These are phyloP conservation scores for Apiotrichum mycotoxinovorans DNA, from an alignment of 1,284 basidiomycete genomes.

Conservation along the genomic window DNA sequence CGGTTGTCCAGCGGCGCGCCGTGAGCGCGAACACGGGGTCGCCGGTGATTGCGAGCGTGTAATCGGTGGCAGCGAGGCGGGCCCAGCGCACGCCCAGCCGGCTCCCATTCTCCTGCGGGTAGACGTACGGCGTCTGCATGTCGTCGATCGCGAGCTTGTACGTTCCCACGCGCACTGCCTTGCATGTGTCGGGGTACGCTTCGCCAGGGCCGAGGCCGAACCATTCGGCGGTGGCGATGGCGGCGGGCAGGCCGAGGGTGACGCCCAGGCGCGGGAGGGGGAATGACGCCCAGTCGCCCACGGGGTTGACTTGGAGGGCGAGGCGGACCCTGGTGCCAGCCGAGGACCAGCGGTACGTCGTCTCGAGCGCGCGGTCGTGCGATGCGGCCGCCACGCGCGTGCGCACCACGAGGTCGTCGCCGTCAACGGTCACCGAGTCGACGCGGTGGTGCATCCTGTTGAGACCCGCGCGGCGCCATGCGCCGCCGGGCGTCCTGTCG, in stretches of 20 bases:
- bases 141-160: slow-evolving; percentile 17
- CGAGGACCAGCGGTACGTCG: slow-evolving; percentile 18
- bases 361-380: slow-evolving; percentile 14
- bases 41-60: no score
- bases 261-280: slow-evolving; percentile 20
- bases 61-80: no score
- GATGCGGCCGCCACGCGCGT: slow-evolving; percentile 18
- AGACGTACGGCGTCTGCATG: slow-evolving; percentile 27
- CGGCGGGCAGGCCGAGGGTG: slow-evolving; percentile 13
- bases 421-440: slow-evolving; percentile 9
- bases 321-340: slow-evolving; percentile 3
- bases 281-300: slow-evolving; percentile 19
- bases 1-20: slow-evolving; percentile 16
- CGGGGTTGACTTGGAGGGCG: slow-evolving; percentile 9
- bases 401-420: slow-evolving; percentile 9
- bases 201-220: slow-evolving; percentile 22
- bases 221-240: slow-evolving; percentile 11
- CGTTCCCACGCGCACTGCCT: slow-evolving; percentile 8
- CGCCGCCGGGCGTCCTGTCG: not conserved
- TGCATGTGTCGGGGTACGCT: slow-evolving; percentile 20
- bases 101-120: slow-evolving; percentile 26
- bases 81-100: slow-evolving; percentile 20
- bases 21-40: slow-evolving; percentile 11
- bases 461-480: slow-evolving; percentile 21
- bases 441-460: slow-evolving; percentile 21